phyloP scores from a whole-genome alignment of 2,329 filamentous ascomycete species.

The Fusarium torulosum region DNA sequence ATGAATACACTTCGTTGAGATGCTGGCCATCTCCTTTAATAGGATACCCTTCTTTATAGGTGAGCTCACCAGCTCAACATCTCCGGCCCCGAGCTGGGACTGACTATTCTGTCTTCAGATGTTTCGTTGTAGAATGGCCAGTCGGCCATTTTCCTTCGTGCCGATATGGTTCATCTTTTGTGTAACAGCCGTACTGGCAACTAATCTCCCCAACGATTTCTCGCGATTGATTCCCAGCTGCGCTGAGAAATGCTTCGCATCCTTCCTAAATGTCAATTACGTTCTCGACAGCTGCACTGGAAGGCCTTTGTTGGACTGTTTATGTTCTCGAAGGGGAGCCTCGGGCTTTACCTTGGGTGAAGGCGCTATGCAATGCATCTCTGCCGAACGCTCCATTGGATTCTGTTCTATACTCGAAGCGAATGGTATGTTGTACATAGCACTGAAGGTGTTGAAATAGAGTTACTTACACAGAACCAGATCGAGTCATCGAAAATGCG shows the following conservation, averaged over 20 bases:
- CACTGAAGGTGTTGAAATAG: not conserved
- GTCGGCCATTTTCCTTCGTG: slow-evolving; percentile 49
- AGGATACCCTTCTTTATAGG: slow-evolving; percentile 45
- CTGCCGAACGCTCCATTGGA: slow-evolving; percentile 63
- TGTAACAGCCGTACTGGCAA: slow-evolving; percentile 46
- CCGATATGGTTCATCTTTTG: slow-evolving; percentile 52
- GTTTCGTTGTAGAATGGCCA: slow-evolving; percentile 60
- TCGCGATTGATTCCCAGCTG: slow-evolving; percentile 67
- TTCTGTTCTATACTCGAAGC: slow-evolving; percentile 64
- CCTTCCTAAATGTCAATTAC: slow-evolving; percentile 73
- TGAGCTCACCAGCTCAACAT: slow-evolving; percentile 22
- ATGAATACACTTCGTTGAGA: slow-evolving; percentile 51
- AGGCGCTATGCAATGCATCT: slow-evolving; percentile 75
- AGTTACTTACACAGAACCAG: slow-evolving; percentile 48
- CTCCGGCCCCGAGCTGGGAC: slow-evolving; percentile 2
- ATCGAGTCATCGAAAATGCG: slow-evolving; percentile 60
- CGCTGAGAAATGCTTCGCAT: slow-evolving; percentile 70
- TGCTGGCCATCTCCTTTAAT: slow-evolving; percentile 54
- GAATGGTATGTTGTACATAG: slow-evolving; percentile 47
- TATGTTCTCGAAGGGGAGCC: slow-evolving; percentile 71
- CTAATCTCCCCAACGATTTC: slow-evolving; percentile 55
- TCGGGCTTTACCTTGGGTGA: slow-evolving; percentile 79
- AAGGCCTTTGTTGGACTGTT: slow-evolving; percentile 68
- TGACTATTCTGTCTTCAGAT: slow-evolving; percentile 51
- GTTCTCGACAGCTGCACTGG: slow-evolving; percentile 61